Base-by-base conservation (phyloP, 768 basidiomycete genomes). In the Strobilomyces echinocephalus region DNA sequence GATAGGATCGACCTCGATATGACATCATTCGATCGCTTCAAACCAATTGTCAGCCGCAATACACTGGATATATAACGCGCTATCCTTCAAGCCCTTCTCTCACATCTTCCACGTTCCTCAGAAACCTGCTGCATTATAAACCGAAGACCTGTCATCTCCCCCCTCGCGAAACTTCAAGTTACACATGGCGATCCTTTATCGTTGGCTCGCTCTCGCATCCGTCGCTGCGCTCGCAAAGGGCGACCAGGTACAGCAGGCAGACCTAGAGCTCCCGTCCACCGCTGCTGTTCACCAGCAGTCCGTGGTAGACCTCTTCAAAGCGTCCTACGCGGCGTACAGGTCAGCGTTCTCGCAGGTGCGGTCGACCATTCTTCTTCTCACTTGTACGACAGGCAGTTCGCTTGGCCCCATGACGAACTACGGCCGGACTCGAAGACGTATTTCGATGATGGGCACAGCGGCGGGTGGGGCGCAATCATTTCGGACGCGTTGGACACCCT, bases 401-500 rank as follows among this genome's bases (percentile, higher is more conserved):
- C 85, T 0, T 83, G 74, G 63, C 78, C 80, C 0, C 80, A 85
- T 55, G 85, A 87, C 49, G 78, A 85, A 47, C 67, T 86, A 18
- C 67, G 71, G 5, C 84, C 84, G 0, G 62, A 80, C 16, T 73
- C 70, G 11, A 58, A 76, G 65, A 65, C 73, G 50, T 73, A 63
- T 66, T 59, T 38, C 5, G 75, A 78, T 49, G 63, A 52, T 34
- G 64, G 64, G 33, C 4, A 24, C 24, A 24, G 24, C 24, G 59
- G 74, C 55, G 71, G 69, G 35, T 76, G 72, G 84, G 85, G 85
- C 39, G 84, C 85, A 34, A 74, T 79, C 16, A 81, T 87, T 44
- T 76, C 80, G 12, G 86, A 88, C 62, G 79, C 79, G 0, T 64
- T 88, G 72, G 65, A 66, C 44, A 86, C 86, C 1, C 76, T 87